phyloP scores from a whole-genome alignment of 2,329 filamentous ascomycete species.

The Mollisia scopiformis region DNA sequence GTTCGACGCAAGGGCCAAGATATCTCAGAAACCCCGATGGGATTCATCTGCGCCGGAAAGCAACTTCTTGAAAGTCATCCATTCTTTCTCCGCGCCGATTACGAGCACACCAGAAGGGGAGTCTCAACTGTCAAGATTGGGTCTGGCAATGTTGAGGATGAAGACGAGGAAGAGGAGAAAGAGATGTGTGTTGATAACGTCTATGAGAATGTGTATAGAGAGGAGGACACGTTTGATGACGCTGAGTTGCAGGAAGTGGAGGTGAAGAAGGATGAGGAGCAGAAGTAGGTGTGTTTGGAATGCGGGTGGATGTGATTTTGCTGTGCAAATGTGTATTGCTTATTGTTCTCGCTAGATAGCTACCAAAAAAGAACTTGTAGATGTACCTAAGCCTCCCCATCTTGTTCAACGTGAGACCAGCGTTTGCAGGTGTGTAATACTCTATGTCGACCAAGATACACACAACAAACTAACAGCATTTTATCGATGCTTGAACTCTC shows the following conservation, averaged over 20 bases:
- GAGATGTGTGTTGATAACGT: neutral
- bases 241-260: neutral
- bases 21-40: conserved; percentile 61
- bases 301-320: neutral
- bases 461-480: too few species aligned
- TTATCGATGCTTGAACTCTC: too few species aligned
- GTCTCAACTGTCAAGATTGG: neutral
- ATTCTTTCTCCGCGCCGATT: conserved; percentile 48
- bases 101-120: neutral
- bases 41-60: conserved; percentile 42
- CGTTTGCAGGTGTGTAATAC: neutral
- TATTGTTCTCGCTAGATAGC: neutral
- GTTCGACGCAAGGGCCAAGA: conserved; percentile 58
- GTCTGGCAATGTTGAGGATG: neutral
- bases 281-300: neutral
- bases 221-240: conserved; percentile 4
- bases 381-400: neutral
- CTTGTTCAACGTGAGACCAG: neutral
- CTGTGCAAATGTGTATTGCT: neutral
- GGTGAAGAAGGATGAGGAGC: neutral
- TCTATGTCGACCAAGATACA: too few species aligned
- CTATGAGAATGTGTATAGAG: neutral
- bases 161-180: neutral
- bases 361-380: neutral
- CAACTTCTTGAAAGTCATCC: conserved; percentile 49